Evolutionary conservation across 2,329 filamentous ascomycete genomes (phyloP), one percentile per base, ranked within the genome.

Genomic region (Paradendryphiella salina): DNA sequence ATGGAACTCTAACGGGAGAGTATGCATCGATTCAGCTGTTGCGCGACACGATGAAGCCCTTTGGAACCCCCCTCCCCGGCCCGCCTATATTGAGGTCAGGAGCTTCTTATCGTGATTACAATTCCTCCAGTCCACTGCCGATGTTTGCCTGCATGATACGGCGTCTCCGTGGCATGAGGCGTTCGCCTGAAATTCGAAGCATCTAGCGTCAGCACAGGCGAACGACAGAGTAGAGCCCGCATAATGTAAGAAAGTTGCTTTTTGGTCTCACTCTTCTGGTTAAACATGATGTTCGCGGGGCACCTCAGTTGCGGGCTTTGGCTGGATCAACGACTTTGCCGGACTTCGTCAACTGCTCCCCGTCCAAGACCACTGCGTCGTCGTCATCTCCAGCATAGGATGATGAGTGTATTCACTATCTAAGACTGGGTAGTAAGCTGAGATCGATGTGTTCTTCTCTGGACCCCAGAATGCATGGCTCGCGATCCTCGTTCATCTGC

Each of bases 261-360:
- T 33, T 33, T 18, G 23, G 9, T 21, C 10, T 29, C 26, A 43
- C 32, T 9, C 20, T 11, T 18, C 14, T 37, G 10, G 6, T 20
- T 26, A 37, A 36, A 13, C 48, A 35, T 39, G 36, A 15, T 33
- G 15, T 40, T 23, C 33, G 45, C 46, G 31, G 23, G 18, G 10
- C 34, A 38, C 21, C 38, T 36, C 39, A 18, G 39, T 35, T 38
- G 17, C 13, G 13, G 34, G 11, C 15, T 5, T 45, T 28, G 34
- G 34, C 11, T 23, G 13, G 15, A 6, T 20, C 28, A 28, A 20
- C 23, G 32, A 28, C 11, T 17, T 18, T 9, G 51, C 41, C 58
- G 53, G 56, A 57, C 55, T 59, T 57, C 50, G 50, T 43, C 38
- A 49, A 26, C 45, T 20, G 47, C 47, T 44, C 43, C 41, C 35